Conservation (phyloP, 2,329 filamentous ascomycete genomes). For the Lasiodiplodia citricola region DNA sequence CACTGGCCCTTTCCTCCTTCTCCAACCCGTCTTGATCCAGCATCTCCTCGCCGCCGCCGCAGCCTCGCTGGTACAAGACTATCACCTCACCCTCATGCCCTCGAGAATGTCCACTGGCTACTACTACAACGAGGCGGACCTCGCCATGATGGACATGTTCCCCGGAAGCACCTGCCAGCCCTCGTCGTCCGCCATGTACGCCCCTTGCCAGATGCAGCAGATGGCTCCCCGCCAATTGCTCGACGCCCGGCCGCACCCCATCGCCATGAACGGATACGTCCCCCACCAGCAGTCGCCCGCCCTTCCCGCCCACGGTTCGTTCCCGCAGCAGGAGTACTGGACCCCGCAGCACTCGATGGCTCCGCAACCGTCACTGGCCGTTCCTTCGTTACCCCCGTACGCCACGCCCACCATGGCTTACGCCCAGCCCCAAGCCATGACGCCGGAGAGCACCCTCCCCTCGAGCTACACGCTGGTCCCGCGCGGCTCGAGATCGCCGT, state of each 20-base stretch:
- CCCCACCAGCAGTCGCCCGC: slow-evolving; percentile 12
- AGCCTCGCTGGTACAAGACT: slow-evolving; percentile 8
- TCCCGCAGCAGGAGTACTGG: slow-evolving; percentile 27
- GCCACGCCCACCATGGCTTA: slow-evolving; percentile 24
- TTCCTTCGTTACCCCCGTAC: slow-evolving; percentile 24
- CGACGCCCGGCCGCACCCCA: slow-evolving; percentile 8
- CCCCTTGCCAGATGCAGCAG: slow-evolving; percentile 26
- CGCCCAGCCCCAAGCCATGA: slow-evolving; percentile 16
- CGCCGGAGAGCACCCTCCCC: slow-evolving; percentile 24
- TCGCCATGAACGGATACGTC: slow-evolving; percentile 22
- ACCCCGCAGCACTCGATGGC: slow-evolving; percentile 19
- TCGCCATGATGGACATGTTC: slow-evolving; percentile 45
- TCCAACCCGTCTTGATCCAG: slow-evolving; percentile 1
- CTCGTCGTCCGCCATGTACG: slow-evolving; percentile 33
- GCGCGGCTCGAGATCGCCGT: slow-evolving; percentile 23
- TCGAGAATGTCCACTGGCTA: slow-evolving; percentile 26
- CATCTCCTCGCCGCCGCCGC: neutral
- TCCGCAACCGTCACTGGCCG: slow-evolving; percentile 14
- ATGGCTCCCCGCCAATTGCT: slow-evolving; percentile 18
- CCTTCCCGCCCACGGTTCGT: slow-evolving; percentile 18
- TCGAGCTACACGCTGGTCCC: slow-evolving; percentile 22
- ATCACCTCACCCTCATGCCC: slow-evolving; percentile 20
- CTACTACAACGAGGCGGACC: slow-evolving; percentile 38
- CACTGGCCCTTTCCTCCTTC: neutral
- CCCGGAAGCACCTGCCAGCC: slow-evolving; percentile 45